Base-by-base conservation (phyloP, 495 filamentous ascomycete genomes). In the Friedmanniomyces simplex region DNA sequence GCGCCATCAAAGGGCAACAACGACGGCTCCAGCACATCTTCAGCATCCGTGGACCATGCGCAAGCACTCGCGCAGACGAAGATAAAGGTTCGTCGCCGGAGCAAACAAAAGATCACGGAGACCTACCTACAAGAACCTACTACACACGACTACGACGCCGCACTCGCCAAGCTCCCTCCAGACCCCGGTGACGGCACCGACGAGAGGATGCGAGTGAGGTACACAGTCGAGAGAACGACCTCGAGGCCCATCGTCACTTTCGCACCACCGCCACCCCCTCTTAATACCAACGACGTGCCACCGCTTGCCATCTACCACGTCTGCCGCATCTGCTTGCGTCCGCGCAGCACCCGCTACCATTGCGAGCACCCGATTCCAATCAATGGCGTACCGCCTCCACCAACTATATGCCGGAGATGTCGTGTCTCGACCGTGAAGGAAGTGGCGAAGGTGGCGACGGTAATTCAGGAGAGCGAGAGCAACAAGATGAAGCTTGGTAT, bases 261-360 rank as follows among this genome's bases (percentile, higher is more conserved):
- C n/a, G 39, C 54, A 10, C 25, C 54, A 24, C 42, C 42, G 37
- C 16, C n/a, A n/a, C n/a, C n/a, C n/a, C n/a, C 52, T 2, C 22
- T 4, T 12, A 10, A 24, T 32, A 36, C 49, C 12, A 36, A 28
- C 20, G 14, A 59, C n/a, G 47, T 63, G 1, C 56, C 61, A 21
- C 61, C 61, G 12, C 50, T 63, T 13, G 61, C 61, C 7, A 42
- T 63, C 42, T 63, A 57, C 52, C 61, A 64, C 50, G 60, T 64
- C 53, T 64, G 57, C 53, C 57, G 61, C 37, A 54, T 64, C 12
- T 64, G 61, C 37, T 26, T 64, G 14, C 52, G 58, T 16, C 52
- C 61, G 20, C 61, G 61, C 10, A 64, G 61, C 34, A 28, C 47
- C 6, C 52, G 53, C 26, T 64, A 60, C 45, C 61, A 64, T 30